phyloP scores from a whole-genome alignment of 164 flowering plant species.

The Chloranthus sessilifolius region DNA sequence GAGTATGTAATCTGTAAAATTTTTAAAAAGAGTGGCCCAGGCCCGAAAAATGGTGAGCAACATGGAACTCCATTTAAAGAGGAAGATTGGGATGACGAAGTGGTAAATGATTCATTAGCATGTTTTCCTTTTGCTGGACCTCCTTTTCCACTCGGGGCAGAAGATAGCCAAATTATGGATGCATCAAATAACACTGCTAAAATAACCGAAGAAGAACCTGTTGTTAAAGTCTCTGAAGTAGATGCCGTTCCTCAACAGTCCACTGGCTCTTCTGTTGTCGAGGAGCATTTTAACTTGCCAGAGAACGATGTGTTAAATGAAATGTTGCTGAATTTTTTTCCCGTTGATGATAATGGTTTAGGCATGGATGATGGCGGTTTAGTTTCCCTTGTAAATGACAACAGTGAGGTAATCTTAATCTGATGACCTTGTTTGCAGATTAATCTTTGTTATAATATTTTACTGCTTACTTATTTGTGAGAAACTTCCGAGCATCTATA shows the following conservation, averaged over 20 bases:
- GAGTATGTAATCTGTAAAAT: constrained; percentile 63
- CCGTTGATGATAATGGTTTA: background rate
- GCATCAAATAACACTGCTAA: background rate
- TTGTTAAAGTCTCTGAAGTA: constrained; percentile 8
- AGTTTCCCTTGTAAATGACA: background rate
- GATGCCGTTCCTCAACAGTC: constrained; percentile 13
- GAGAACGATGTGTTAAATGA: constrained; percentile 7
- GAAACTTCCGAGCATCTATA: background rate
- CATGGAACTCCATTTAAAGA: constrained; percentile 79
- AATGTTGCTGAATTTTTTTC: constrained; percentile 1
- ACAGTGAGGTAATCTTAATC: constrained; percentile 15
- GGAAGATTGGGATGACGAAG: constrained; percentile 71
- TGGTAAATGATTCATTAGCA: constrained; percentile 3
- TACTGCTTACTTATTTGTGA: background rate
- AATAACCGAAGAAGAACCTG: constrained; percentile 1
- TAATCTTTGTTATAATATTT: background rate
- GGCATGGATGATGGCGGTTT: constrained; percentile 5
- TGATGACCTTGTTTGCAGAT: constrained; percentile 8
- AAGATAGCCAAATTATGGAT: background rate
- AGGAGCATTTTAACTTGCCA: constrained; percentile 1
- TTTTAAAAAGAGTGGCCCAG: constrained; percentile 67
- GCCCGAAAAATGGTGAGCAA: constrained; percentile 86
- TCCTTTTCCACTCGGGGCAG: background rate
- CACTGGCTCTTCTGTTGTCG: background rate
- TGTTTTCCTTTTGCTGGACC: constrained; percentile 6